phyloP scores from a whole-genome alignment of 495 filamentous ascomycete species.

The Polyplosphaeria fusca region DNA sequence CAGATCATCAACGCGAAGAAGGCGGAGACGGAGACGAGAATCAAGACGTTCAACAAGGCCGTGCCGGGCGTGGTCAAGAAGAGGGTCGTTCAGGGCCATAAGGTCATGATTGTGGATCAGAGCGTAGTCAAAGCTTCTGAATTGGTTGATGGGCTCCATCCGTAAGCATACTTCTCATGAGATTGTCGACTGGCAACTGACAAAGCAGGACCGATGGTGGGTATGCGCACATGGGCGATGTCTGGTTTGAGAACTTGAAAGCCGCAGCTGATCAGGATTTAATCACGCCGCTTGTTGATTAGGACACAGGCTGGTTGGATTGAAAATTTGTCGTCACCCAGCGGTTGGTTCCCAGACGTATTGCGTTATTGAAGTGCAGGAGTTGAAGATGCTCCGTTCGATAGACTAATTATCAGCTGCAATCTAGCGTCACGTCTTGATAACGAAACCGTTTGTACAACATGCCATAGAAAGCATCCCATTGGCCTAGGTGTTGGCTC shows the following conservation, averaged over 20 bases:
- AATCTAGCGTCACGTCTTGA: too few species aligned
- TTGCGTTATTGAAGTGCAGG: too few species aligned
- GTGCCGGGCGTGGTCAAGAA: constrained; percentile 10
- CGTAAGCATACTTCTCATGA: too few species aligned
- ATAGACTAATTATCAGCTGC: too few species aligned
- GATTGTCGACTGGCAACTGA: too few species aligned
- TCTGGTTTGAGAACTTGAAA: constrained; percentile 19
- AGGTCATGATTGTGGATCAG: constrained; percentile 15
- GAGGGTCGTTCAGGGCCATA: constrained; percentile 4
- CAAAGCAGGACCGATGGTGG: constrained; percentile 7
- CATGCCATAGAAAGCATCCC: too few species aligned
- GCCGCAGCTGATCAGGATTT: background rate
- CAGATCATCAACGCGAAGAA: constrained; percentile 16
- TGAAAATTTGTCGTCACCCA: too few species aligned
- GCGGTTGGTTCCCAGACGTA: too few species aligned
- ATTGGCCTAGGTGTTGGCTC: too few species aligned
- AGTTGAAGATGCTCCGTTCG: too few species aligned
- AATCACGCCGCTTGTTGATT: constrained; percentile 2
- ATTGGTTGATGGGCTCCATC: constrained; percentile 21
- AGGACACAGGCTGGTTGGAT: background rate
- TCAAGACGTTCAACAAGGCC: constrained; percentile 15
- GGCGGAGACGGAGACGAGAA: constrained; percentile 1
- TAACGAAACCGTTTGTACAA: too few species aligned
- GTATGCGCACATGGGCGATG: constrained; percentile 23
- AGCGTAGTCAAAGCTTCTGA: constrained; percentile 5